A percentile compares a stretch with the other conserved stretches of the same genome.
phyloP scores from a whole-genome alignment of 805 yeast species.

The Starmerella apicola region DNA sequence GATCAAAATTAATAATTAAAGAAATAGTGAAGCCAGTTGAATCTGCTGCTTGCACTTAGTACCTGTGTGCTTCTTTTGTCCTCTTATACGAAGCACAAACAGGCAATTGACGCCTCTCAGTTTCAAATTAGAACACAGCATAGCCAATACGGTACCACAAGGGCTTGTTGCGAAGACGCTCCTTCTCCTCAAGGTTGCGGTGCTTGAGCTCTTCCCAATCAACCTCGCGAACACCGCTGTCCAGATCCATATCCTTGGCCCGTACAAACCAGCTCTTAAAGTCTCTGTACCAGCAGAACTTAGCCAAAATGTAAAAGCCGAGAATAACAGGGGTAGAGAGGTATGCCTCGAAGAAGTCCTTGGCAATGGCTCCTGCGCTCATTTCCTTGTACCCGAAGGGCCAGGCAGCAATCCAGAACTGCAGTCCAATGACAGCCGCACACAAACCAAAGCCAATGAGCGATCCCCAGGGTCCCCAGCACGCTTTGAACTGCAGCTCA shows the following conservation, averaged over 20 bases:
- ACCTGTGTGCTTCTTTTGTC: too few species aligned
- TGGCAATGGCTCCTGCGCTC: conserved; percentile 25
- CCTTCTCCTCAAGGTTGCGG: conserved; percentile 48
- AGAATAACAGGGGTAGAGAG: conserved; percentile 35
- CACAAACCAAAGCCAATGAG: conserved; percentile 47
- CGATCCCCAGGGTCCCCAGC: conserved; percentile 58
- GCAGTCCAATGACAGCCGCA: conserved; percentile 51
- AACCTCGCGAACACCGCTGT: conserved; percentile 24
- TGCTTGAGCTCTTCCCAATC: conserved; percentile 35
- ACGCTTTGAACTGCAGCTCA: conserved; percentile 55
- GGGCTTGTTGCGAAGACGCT: conserved; percentile 36
- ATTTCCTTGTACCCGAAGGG: conserved; percentile 45
- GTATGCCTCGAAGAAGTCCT: conserved; percentile 40
- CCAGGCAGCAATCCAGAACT: conserved; percentile 70
- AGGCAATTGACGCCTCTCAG: too few species aligned
- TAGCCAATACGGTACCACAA: conserved; percentile 35
- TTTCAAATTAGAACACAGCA: too few species aligned
- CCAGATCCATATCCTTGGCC: conserved; percentile 8
- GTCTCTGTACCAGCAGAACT: too few species aligned
- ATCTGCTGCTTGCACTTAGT: too few species aligned
- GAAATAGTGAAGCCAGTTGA: too few species aligned
- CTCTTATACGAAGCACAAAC: too few species aligned
- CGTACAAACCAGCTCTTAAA: conserved; percentile 21
- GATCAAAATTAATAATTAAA: too few species aligned
- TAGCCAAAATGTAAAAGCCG: conserved; percentile 28